Evolutionary conservation across 768 basidiomycete species (phyloP).

Genomic region (Tricholoma flavovirens): DNA sequence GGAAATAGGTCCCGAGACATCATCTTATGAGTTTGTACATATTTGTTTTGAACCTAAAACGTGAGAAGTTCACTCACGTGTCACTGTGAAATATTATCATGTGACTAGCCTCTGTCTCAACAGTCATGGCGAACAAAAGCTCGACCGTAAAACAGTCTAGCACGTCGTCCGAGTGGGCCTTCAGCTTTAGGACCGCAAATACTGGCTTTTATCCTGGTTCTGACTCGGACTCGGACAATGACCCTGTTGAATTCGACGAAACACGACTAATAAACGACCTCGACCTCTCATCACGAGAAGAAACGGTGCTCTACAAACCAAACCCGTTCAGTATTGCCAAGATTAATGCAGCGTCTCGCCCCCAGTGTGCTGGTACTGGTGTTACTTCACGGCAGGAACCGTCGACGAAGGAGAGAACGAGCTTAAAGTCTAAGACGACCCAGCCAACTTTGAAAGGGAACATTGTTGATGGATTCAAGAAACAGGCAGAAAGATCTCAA

Average conservation of each 20-base stretch:
- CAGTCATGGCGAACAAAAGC: not conserved
- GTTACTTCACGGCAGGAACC: not conserved
- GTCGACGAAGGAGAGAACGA: not conserved
- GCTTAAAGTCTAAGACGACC: not conserved
- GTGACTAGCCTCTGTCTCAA: too few relatives aligned
- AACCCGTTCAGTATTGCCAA: conserved; percentile 82
- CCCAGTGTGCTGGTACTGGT: conserved; percentile 1
- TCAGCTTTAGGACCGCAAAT: conserved; percentile 27
- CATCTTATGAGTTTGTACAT: too few relatives aligned
- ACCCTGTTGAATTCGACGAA: conserved; percentile 14
- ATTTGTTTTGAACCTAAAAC: too few relatives aligned
- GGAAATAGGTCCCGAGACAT: too few relatives aligned
- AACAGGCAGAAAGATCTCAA: conserved; percentile 25
- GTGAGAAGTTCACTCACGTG: too few relatives aligned
- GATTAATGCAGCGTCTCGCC: conserved; percentile 63
- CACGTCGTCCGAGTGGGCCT: conserved; percentile 28
- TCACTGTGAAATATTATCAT: too few relatives aligned
- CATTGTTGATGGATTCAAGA: conserved; percentile 44
- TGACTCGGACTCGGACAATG: conserved; percentile 16
- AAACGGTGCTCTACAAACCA: conserved; percentile 59
- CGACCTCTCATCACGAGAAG: conserved; percentile 55
- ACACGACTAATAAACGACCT: conserved; percentile 38
- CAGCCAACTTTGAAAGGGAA: conserved; percentile 5
- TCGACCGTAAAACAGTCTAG: not conserved
- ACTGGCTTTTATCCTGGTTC: conserved; percentile 19